phyloP scores from a whole-genome alignment of 2,329 filamentous ascomycete species.

The Fusarium xyrophilum region DNA sequence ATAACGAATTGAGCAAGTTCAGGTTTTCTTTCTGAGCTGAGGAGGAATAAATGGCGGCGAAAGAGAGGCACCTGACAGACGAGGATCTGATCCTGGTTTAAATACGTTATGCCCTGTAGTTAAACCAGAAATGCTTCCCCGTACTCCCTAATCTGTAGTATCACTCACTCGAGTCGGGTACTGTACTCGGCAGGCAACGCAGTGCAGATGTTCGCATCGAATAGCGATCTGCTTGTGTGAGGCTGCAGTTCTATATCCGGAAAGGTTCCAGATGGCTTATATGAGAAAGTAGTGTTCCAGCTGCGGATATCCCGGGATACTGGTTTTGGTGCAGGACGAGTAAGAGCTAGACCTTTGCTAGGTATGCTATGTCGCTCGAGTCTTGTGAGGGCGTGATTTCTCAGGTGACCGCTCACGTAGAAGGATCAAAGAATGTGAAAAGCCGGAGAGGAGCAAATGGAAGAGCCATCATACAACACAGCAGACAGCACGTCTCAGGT shows the following conservation, averaged over 20 bases:
- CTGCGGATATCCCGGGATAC: constrained; percentile 23
- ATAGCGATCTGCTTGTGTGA: constrained; percentile 28
- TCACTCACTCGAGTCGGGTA: neutral
- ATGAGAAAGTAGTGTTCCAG: constrained; percentile 19
- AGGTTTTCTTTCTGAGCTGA: constrained; percentile 1
- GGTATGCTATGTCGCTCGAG: neutral
- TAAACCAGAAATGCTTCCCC: constrained; percentile 19
- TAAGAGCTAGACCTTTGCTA: neutral
- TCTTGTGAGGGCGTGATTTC: constrained; percentile 15
- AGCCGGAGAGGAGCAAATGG: constrained; percentile 6
- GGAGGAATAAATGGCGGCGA: constrained; percentile 1
- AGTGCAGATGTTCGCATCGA: constrained; percentile 34
- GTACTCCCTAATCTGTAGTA: constrained; percentile 18
- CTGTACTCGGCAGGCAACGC: neutral
- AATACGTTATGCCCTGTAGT: neutral
- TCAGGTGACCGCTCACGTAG: constrained; percentile 30
- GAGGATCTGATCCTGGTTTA: constrained; percentile 11
- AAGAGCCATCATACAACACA: constrained; percentile 24
- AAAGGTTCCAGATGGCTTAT: constrained; percentile 23
- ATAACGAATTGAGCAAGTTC: constrained; percentile 1
- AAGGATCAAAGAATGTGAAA: constrained; percentile 10
- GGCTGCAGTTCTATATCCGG: constrained; percentile 18
- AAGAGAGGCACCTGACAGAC: constrained; percentile 16
- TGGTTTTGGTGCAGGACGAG: constrained; percentile 26
- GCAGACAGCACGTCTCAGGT: neutral